Evolutionary conservation across 257 asterid species (phyloP).

Genomic region (Phtheirospermum japonicum): DNA sequence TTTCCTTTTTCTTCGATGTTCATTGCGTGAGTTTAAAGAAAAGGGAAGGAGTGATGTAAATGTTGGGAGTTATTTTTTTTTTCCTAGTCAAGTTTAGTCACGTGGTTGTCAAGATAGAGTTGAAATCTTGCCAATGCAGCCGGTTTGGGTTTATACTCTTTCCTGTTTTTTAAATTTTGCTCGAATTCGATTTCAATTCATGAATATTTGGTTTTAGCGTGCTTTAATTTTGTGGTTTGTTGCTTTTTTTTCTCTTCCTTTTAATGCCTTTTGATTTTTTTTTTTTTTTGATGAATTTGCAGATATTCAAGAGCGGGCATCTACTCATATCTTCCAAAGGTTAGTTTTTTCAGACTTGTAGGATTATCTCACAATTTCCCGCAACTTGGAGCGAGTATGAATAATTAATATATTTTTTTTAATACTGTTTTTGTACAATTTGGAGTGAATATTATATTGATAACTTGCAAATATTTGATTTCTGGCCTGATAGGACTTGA

Average conservation of each 20-base stretch:
- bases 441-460: slow-evolving; percentile 19
- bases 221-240: slow-evolving; percentile 20
- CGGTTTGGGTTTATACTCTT: background rate
- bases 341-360: slow-evolving; percentile 34
- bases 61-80: slow-evolving; percentile 8
- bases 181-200: background rate
- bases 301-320: slow-evolving; percentile 95
- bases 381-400: slow-evolving; percentile 9
- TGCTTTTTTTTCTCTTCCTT: slow-evolving; percentile 23
- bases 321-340: slow-evolving; percentile 92
- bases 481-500: slow-evolving; percentile 1
- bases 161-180: slow-evolving; percentile 17
- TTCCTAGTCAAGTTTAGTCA: slow-evolving; percentile 35
- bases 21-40: slow-evolving; percentile 30
- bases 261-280: slow-evolving; percentile 15
- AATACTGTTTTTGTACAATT: no score
- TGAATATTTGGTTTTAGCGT: slow-evolving; percentile 15
- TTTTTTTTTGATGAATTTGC: slow-evolving; percentile 32
- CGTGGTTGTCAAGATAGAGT: slow-evolving; percentile 16
- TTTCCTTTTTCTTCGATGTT: background rate
- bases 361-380: background rate
- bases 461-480: slow-evolving; percentile 12
- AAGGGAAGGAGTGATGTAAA: background rate
- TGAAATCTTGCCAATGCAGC: slow-evolving; percentile 15
- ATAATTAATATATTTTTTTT: background rate